Percentiles rank a stretch among this genome's conserved stretches.
Conservation (phyloP, 805 yeast species). For the Cyberlindnera saturnus region DNA sequence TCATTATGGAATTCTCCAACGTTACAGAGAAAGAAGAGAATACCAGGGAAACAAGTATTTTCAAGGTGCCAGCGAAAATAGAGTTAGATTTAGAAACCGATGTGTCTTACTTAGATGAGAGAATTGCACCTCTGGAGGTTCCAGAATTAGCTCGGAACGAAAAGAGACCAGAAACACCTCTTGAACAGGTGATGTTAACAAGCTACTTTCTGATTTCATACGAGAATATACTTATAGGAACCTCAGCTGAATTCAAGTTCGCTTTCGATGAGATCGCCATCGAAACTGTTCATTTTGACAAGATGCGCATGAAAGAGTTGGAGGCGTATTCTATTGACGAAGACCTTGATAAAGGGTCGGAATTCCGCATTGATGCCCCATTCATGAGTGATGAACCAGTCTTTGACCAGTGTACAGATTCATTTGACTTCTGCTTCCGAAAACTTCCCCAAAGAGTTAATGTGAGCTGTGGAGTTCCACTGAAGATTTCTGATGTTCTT, state of each 20-base stretch:
- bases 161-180: not conserved
- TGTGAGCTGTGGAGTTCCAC: no score
- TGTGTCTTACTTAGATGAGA: no score
- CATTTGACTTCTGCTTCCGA: constrained; percentile 7
- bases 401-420: constrained; percentile 8
- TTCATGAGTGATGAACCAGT: constrained; percentile 16
- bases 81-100: no score
- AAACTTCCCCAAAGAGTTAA: not conserved
- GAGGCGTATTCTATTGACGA: constrained; percentile 10
- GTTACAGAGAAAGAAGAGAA: no score
- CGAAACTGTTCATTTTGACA: not conserved
- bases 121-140: no score
- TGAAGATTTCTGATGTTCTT: no score
- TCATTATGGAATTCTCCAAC: no score
- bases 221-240: not conserved
- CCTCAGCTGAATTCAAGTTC: no score
- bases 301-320: not conserved
- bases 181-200: not conserved
- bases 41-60: no score
- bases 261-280: no score
- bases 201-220: not conserved
- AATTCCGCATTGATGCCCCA: constrained; percentile 12
- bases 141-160: no score
- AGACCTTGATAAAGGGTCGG: constrained; percentile 12
- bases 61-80: no score